Base-by-base conservation (phyloP, 2,329 filamentous ascomycete species). In the Xylogone sp. region DNA sequence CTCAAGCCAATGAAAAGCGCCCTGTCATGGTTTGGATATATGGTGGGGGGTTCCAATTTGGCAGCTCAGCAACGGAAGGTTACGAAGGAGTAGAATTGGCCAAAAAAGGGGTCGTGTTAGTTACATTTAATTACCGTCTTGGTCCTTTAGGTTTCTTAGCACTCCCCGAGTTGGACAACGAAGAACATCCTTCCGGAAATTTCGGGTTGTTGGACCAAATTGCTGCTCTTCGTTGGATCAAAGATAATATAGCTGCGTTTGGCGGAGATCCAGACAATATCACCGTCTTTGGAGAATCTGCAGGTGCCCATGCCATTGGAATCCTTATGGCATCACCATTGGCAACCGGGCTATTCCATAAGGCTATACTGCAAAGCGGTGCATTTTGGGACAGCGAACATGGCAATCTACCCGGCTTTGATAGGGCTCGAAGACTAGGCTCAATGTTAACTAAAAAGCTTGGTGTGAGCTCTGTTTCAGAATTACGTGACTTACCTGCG, bases 61-160 rank as follows among this genome's bases (percentile, higher is more conserved):
- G 73, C 50, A 69, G 65, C 53, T 66, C 71, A 0, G 62, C 69
- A 46, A 67, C 63, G n/a, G 65, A 67, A 0, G 65, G 65, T 5
- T 77, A 75, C 54, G 71, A 66, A 27, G 75, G 75, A 48, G 61
- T 70, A 12, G 75, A 77, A 67, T 75, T 84, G 49, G 76, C 87
- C 60, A 79, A 84, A 56, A 77, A 74, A 0, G 79, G 77, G 21
- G 82, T 87, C 68, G 76, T 84, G 13, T 71, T 76, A 13, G 75
- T 84, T 48, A 77, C 73, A 63, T 76, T 83, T 62, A 79, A 78
- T 66, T 81, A 86, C 65, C 75, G 85, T 7, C 75, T 87, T 42
- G 81, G 81, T 5, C 76, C 79, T 3, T 70, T 89, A 61, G 87
- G 87, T 1, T 90, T 90, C 67, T 66, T 88, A 45, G 75, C 79